A percentile compares a stretch with the other conserved stretches of the same genome.
phyloP scores from a whole-genome alignment of 129 eudicot genomes.

The Ambrosia artemisiifolia region DNA sequence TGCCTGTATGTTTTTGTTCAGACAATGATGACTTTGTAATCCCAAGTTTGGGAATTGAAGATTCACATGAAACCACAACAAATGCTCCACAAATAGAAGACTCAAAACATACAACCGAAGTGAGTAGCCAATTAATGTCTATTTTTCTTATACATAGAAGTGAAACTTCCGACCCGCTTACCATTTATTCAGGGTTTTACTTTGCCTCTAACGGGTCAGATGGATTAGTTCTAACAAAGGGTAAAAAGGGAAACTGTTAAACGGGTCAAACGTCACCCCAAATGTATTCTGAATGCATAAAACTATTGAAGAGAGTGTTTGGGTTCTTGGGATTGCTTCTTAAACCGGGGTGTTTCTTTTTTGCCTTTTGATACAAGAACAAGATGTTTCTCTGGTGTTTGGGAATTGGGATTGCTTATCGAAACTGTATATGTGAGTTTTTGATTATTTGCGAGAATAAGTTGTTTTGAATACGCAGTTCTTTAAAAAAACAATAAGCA shows the following conservation, averaged over 20 bases:
- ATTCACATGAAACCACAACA: slow-evolving; percentile 28
- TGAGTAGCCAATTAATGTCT: slow-evolving; percentile 21
- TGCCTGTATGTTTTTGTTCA: slow-evolving; percentile 24
- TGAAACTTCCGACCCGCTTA: background rate
- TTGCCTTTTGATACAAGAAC: background rate
- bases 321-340: background rate
- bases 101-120: slow-evolving; percentile 44
- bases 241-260: background rate
- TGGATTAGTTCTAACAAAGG: background rate
- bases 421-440: background rate
- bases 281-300: background rate
- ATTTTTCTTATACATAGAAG: background rate
- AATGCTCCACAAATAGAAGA: slow-evolving; percentile 45
- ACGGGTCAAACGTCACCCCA: background rate
- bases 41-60: slow-evolving; percentile 92
- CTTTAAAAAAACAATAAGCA: too few species aligned
- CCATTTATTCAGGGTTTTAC: background rate
- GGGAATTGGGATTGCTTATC: background rate
- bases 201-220: background rate
- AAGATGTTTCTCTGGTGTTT: background rate
- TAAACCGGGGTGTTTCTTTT: background rate
- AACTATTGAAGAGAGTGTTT: background rate
- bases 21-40: slow-evolving; percentile 96
- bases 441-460: background rate
- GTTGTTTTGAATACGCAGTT: background rate